Base-by-base conservation (phyloP, 768 basidiomycete species). In the Hericium coralloides region DNA sequence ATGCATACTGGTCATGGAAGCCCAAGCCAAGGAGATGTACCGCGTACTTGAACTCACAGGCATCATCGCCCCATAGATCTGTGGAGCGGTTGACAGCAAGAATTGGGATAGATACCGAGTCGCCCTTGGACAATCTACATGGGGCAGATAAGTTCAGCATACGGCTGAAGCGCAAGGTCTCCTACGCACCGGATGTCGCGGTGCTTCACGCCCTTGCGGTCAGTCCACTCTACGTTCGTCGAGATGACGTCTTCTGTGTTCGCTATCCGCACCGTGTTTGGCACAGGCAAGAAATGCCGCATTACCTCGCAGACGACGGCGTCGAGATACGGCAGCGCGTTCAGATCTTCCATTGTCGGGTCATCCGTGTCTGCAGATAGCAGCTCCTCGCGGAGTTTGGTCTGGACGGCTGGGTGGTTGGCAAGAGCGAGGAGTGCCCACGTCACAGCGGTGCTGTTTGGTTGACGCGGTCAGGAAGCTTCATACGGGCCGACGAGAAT, bases 61-160 rank as follows among this genome's bases (percentile, higher is more conserved):
- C 73, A 54, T 76, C 73, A 3, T 67, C 65, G 1, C 75, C 76
- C 68, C 73, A 76, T 2, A 73, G 60, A 9, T 55, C 57, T 38
- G 56, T 55, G 18, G 60, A 56, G 8, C 68, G 61, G 55, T 76
- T 73, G 60, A 72, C 12, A 12, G 67, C 64, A 1, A 60, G 49
- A 23, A 68, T 65, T 14, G 68, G 65, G 38, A 74, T 62, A 25
- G 72, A 64, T 54, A 73, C 63, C 12, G 10, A 18, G 38, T 67
- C 63, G 0, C 67, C 68, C 36, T 61, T 60, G 22, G 60, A 55
- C 37, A 71, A 17, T 2, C 61, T 61, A 31, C 31, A 9, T 9
- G 1, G 10, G 31, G 31, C 31, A 41, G 26, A 41, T 0, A 41
- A 1, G 0, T 31, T 31, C 8, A 31, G 0, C 31, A 6, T 31